phyloP scores from a whole-genome alignment of 768 basidiomycete species.

The Pleurotus sapidus region DNA sequence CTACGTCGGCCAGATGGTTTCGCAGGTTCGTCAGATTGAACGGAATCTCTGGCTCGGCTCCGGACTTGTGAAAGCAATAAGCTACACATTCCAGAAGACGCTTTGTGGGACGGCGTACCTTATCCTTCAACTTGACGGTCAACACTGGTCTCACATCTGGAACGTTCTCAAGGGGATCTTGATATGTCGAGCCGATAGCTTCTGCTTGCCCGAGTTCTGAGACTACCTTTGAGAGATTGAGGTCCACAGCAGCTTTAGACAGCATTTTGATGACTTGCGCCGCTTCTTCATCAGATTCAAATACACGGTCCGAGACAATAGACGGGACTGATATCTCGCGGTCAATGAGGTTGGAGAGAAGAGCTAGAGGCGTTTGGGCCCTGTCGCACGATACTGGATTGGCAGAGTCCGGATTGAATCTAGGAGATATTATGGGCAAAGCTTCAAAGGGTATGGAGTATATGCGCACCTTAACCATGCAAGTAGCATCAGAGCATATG shows the following conservation, averaged over 20 bases:
- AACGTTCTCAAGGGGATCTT: conserved; percentile 46
- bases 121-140: conserved; percentile 29
- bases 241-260: conserved; percentile 57
- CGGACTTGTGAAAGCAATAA: not conserved
- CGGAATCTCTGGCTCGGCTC: conserved; percentile 44
- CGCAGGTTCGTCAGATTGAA: conserved; percentile 77
- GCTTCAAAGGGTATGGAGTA: not conserved
- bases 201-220: conserved; percentile 56
- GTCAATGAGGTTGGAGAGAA: conserved; percentile 44
- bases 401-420: conserved; percentile 35
- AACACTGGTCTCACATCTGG: conserved; percentile 63
- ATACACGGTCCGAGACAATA: conserved; percentile 56
- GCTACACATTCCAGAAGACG: too few species aligned
- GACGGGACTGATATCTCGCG: conserved; percentile 46
- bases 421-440: conserved; percentile 14
- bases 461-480: conserved; percentile 48
- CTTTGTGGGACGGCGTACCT: conserved; percentile 15
- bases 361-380: conserved; percentile 21
- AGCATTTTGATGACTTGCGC: conserved; percentile 51
- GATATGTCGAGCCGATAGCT: conserved; percentile 31
- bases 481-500: conserved; percentile 70
- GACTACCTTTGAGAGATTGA: conserved; percentile 48
- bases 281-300: conserved; percentile 55
- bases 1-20: conserved; percentile 61
- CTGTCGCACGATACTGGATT: conserved; percentile 14